Conservation (phyloP, 1,139 yeast genomes). For the Lizanozyma gosingica region DNA sequence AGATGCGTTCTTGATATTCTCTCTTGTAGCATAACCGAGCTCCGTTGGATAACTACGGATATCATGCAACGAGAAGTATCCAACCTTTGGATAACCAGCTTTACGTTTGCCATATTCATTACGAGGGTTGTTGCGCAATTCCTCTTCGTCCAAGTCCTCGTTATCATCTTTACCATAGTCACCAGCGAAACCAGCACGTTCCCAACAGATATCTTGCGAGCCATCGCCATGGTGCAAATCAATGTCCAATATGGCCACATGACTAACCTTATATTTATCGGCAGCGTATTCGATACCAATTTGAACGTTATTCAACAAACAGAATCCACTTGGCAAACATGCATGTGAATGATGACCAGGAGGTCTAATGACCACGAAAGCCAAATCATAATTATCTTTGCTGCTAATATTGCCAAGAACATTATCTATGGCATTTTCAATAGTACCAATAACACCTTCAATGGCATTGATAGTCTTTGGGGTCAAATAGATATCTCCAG, state of each 20-base stretch:
- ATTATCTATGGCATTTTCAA: conserved; percentile 62
- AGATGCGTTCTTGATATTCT: conserved; percentile 67
- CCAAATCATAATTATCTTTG: conserved; percentile 40
- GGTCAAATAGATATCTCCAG: conserved; percentile 73
- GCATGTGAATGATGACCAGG: conserved; percentile 93
- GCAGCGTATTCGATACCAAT: conserved; percentile 76
- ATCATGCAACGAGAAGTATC: conserved; percentile 80
- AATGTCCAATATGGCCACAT: conserved; percentile 75
- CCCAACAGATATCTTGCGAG: conserved; percentile 82
- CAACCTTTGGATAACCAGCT: conserved; percentile 57
- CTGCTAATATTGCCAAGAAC: neutral
- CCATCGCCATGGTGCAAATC: conserved; percentile 95
- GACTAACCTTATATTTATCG: conserved; percentile 56
- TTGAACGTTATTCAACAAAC: conserved; percentile 75
- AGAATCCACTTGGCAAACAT: conserved; percentile 79
- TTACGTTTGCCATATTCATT: conserved; percentile 47
- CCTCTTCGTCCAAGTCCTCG: conserved; percentile 25
- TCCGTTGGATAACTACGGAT: conserved; percentile 85
- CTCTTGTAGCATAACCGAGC: conserved; percentile 64
- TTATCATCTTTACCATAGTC: conserved; percentile 40
- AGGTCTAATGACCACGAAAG: conserved; percentile 68
- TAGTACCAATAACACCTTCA: conserved; percentile 73
- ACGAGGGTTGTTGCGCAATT: conserved; percentile 22
- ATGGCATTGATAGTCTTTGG: conserved; percentile 64
- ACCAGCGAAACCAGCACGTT: conserved; percentile 54